Evolutionary conservation across 2,329 filamentous ascomycete genomes (phyloP).

Genomic region (Pyricularia pennisetigena): DNA sequence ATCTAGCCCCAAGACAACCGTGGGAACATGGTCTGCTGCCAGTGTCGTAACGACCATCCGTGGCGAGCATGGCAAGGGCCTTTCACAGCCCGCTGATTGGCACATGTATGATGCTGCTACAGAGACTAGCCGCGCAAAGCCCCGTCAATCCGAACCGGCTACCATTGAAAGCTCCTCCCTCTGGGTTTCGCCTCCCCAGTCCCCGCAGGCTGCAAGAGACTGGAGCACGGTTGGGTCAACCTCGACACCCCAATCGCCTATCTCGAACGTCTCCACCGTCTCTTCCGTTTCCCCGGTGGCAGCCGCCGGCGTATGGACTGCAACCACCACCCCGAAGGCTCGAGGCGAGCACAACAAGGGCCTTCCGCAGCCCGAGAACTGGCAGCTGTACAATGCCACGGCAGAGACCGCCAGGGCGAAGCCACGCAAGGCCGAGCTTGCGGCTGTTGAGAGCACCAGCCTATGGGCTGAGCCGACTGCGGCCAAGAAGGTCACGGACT

Average conservation of each 20-base stretch:
- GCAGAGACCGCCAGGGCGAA: conserved; percentile 15
- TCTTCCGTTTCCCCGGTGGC: neutral
- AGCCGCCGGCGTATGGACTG: neutral
- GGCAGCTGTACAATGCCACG: conserved; percentile 21
- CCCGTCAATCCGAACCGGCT: conserved; percentile 17
- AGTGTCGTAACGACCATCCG: neutral
- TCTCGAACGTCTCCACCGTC: conserved; percentile 3
- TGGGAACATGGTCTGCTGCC: neutral
- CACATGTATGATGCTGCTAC: conserved; percentile 19
- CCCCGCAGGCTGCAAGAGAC: neutral
- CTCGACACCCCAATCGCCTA: conserved; percentile 4
- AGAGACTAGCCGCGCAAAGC: conserved; percentile 17
- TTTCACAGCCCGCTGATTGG: conserved; percentile 28
- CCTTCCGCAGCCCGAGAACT: conserved; percentile 24
- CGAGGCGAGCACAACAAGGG: conserved; percentile 12
- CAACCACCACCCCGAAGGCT: neutral
- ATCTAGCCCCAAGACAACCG: conserved; percentile 8
- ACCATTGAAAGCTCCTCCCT: conserved; percentile 18
- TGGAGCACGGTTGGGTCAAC: neutral
- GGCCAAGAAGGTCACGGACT: neutral
- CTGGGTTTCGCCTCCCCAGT: neutral
- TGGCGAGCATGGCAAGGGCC: conserved; percentile 5
- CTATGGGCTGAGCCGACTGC: conserved; percentile 6
- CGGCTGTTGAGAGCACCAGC: conserved; percentile 7
- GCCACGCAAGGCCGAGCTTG: conserved; percentile 15